A percentile compares a stretch with the other conserved stretches of the same genome.
phyloP scores from a whole-genome alignment of 1,284 basidiomycete species.

The Singerocomus inundabilis region DNA sequence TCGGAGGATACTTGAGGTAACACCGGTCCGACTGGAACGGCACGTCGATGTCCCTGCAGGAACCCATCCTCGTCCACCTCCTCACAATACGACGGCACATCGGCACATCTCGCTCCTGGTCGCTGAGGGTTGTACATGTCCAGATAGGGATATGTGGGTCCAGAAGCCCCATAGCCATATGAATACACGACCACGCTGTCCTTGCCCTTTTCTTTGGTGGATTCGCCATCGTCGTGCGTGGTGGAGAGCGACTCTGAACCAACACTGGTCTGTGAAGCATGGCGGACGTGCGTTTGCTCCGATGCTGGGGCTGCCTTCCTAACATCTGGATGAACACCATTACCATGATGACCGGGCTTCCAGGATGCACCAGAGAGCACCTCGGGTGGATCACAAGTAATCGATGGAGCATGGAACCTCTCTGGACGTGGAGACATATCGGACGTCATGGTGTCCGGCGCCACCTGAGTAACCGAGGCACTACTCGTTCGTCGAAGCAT shows the following conservation, averaged over 20 bases:
- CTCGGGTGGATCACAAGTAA: conserved; percentile 20
- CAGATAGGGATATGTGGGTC: conserved; percentile 31
- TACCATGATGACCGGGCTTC: conserved; percentile 20
- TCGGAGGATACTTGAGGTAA: conserved; percentile 17
- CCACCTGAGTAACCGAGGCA: conserved; percentile 9
- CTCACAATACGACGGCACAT: conserved; percentile 7
- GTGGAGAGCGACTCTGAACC: conserved; percentile 6
- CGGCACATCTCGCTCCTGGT: neutral
- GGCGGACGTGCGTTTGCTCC: conserved; percentile 13
- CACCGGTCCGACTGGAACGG: conserved; percentile 7
- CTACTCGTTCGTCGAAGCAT: conserved; percentile 28
- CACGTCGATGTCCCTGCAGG: conserved; percentile 5
- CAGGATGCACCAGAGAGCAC: conserved; percentile 16
- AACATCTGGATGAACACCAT: conserved; percentile 6
- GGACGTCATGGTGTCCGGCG: conserved; percentile 7
- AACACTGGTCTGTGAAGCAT: conserved; percentile 7
- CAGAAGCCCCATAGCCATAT: conserved; percentile 30
- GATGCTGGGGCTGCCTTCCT: conserved; percentile 4
- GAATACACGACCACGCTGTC: conserved; percentile 15
- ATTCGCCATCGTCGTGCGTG: conserved; percentile 15
- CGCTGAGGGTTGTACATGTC: conserved; percentile 30
- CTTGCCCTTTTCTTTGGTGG: conserved; percentile 12
- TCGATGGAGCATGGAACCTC: neutral
- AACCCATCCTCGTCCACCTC: conserved; percentile 4
- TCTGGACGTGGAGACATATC: conserved; percentile 11